These are phyloP conservation scores for Fusarium abutilonis DNA, from an alignment of 2,329 filamentous ascomycete genomes.

Conservation along the genomic window DNA sequence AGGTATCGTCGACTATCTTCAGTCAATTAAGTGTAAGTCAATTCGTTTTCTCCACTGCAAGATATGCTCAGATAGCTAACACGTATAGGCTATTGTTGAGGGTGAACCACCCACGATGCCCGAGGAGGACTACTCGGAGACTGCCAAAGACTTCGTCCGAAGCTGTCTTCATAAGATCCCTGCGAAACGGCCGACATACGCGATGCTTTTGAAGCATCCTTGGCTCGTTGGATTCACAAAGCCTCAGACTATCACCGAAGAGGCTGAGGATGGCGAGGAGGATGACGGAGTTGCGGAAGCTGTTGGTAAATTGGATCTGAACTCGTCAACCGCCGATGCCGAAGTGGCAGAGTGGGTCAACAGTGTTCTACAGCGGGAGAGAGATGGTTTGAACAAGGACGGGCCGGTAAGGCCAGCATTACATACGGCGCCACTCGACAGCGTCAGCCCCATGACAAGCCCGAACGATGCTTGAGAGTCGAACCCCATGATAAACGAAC, in stretches of 20 bases:
- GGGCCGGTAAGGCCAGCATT: slow-evolving; percentile 77
- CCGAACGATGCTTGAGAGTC: slow-evolving; percentile 47
- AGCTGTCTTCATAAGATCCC: slow-evolving; percentile 94
- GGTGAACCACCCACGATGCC: slow-evolving; percentile 94
- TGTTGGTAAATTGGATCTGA: slow-evolving; percentile 57
- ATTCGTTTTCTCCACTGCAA: not conserved
- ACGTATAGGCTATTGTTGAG: slow-evolving; percentile 87
- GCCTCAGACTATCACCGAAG: slow-evolving; percentile 77
- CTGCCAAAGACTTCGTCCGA: slow-evolving; percentile 85
- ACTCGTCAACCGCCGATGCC: slow-evolving; percentile 66
- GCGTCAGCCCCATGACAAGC: slow-evolving; percentile 66
- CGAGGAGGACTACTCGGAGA: slow-evolving; percentile 77
- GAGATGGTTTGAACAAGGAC: slow-evolving; percentile 61
- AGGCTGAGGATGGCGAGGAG: slow-evolving; percentile 70
- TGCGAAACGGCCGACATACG: slow-evolving; percentile 91
- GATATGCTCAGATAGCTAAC: slow-evolving; percentile 17
- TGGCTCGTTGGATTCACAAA: slow-evolving; percentile 84
- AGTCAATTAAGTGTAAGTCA: slow-evolving; percentile 90
- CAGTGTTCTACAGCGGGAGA: slow-evolving; percentile 68
- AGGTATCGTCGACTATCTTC: slow-evolving; percentile 98
- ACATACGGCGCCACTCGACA: slow-evolving; percentile 86
- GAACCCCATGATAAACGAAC: slow-evolving; percentile 1
- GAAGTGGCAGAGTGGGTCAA: slow-evolving; percentile 91
- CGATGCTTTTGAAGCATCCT: slow-evolving; percentile 85
- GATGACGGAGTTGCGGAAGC: slow-evolving; percentile 56